Evolutionary conservation across 164 flowering plant genomes (phyloP).

Genomic region (Magnolia officinalis): DNA sequence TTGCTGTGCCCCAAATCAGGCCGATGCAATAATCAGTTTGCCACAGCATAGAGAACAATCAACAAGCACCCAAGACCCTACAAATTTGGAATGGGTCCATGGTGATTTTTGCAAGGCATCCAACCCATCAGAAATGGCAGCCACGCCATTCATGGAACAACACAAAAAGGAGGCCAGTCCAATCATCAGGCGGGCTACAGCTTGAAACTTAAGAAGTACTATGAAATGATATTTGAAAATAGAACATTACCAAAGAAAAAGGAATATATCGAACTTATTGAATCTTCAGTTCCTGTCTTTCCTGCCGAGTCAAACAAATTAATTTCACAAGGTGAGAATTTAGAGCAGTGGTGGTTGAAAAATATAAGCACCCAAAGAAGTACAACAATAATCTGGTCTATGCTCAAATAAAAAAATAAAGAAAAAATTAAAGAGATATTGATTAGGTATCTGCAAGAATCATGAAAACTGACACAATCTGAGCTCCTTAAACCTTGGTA

Average conservation of each 20-base stretch:
- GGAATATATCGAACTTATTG: not conserved
- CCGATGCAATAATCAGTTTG: too few relatives aligned
- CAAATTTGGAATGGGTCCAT: too few relatives aligned
- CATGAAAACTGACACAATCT: too few relatives aligned
- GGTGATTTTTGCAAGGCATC: too few relatives aligned
- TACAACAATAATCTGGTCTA: not conserved
- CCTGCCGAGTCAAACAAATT: not conserved
- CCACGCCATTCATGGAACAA: too few relatives aligned
- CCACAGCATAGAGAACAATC: too few relatives aligned
- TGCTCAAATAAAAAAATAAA: not conserved
- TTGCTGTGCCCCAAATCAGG: too few relatives aligned
- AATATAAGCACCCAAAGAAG: not conserved
- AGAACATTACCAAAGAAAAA: constrained; percentile 4
- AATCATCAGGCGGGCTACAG: not conserved
- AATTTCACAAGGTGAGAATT: not conserved
- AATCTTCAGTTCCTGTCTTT: constrained; percentile 6
- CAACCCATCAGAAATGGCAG: too few relatives aligned
- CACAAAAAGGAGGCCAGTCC: not conserved
- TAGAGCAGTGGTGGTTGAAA: not conserved
- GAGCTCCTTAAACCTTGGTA: not conserved
- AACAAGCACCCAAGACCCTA: too few relatives aligned
- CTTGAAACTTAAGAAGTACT: not conserved
- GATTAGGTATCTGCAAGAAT: not conserved
- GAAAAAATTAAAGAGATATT: not conserved
- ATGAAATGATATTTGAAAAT: not conserved